Evolutionary conservation across 176 grass and related monocot genomes (phyloP).

Genomic region (Oryza meridionalis): DNA sequence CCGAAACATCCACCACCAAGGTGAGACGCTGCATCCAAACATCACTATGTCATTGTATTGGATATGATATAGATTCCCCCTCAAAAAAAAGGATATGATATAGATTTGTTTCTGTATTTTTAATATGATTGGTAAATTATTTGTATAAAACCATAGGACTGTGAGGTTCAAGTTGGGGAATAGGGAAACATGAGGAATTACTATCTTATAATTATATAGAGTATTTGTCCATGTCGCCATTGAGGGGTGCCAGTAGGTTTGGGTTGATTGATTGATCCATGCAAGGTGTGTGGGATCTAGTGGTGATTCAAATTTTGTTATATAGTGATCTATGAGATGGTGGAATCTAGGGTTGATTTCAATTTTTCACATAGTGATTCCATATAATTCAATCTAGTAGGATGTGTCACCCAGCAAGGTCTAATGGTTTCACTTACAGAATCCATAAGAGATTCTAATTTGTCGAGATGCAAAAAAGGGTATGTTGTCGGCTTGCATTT

Average conservation of each 20-base stretch:
- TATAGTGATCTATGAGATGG: neutral
- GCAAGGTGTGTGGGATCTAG: neutral
- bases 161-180: neutral
- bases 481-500: neutral
- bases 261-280: neutral
- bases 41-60: neutral
- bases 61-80: neutral
- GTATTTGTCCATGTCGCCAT: neutral
- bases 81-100: neutral
- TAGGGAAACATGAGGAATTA: neutral
- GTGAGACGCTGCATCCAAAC: neutral
- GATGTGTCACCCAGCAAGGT: neutral
- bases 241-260: neutral
- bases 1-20: neutral
- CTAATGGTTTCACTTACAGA: neutral
- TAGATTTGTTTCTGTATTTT: neutral
- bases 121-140: neutral
- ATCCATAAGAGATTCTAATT: neutral
- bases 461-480: neutral
- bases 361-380: no score
- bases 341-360: no score
- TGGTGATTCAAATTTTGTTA: neutral
- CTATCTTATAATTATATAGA: neutral
- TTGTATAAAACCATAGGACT: neutral
- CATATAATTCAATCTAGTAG: neutral